Conservation (phyloP, 371 early-diverging fungal species). For the Synchytrium microbalum region DNA sequence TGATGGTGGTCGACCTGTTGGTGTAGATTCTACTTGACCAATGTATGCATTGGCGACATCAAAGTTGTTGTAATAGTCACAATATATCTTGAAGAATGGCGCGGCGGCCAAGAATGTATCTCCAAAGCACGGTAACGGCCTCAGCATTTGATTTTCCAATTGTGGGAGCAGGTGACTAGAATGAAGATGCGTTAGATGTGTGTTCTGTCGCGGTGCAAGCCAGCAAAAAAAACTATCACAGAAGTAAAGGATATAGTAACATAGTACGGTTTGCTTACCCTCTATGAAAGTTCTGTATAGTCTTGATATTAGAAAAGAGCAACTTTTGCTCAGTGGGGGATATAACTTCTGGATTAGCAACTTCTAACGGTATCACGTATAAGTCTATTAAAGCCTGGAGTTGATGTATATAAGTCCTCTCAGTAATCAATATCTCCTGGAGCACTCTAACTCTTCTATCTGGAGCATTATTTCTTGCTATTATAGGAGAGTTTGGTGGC, state of each 20-base stretch:
- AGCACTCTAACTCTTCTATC: constrained; percentile 46
- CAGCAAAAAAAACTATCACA: background rate
- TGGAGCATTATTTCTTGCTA: constrained; percentile 3
- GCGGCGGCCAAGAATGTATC: constrained; percentile 30
- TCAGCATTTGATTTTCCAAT: constrained; percentile 28
- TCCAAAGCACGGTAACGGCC: constrained; percentile 14
- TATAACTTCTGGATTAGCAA: constrained; percentile 12
- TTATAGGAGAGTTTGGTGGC: constrained; percentile 19
- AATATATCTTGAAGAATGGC: constrained; percentile 60
- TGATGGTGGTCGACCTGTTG: constrained; percentile 24
- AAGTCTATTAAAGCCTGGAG: constrained; percentile 53
- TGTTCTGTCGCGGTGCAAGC: background rate
- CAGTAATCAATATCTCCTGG: constrained; percentile 66
- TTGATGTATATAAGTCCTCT: constrained; percentile 66
- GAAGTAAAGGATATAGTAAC: constrained; percentile 6
- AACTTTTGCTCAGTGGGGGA: constrained; percentile 40
- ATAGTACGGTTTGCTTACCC: constrained; percentile 22
- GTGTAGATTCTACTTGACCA: constrained; percentile 29
- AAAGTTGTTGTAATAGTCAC: constrained; percentile 66
- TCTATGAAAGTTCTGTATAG: constrained; percentile 58
- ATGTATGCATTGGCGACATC: constrained; percentile 52
- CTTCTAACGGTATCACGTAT: constrained; percentile 39
- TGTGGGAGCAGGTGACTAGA: constrained; percentile 49
- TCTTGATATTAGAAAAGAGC: constrained; percentile 62
- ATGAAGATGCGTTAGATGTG: background rate